Conservation (phyloP, 169 alveolate species). For the Perkinsus marinus region DNA sequence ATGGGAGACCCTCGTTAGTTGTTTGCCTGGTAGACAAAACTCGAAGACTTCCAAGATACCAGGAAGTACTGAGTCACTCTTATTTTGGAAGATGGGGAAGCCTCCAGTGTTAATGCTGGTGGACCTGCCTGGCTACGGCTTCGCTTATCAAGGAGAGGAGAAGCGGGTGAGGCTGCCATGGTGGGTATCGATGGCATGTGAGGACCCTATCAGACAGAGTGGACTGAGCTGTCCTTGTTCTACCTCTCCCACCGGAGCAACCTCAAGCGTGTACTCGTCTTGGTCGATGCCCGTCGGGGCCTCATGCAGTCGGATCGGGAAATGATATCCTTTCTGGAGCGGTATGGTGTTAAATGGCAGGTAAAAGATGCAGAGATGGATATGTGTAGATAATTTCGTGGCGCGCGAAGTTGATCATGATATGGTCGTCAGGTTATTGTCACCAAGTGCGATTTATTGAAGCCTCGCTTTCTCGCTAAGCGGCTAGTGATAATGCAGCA, state of each 20-base stretch:
- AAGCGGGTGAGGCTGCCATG: constrained; percentile 1
- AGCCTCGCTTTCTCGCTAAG: constrained; percentile 19
- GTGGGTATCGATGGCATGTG: background rate
- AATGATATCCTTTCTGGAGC: constrained; percentile 40
- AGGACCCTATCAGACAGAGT: constrained; percentile 36
- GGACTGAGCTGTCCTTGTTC: constrained; percentile 18
- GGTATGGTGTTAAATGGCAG: constrained; percentile 40
- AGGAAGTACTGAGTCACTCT: background rate
- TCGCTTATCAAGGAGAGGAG: constrained; percentile 39
- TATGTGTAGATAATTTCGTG: too few species aligned
- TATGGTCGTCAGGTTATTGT: constrained; percentile 18
- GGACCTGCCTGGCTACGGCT: constrained; percentile 57
- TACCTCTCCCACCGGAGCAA: constrained; percentile 40
- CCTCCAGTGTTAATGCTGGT: constrained; percentile 47
- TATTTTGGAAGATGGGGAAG: constrained; percentile 28
- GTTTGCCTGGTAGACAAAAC: background rate
- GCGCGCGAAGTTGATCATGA: too few species aligned
- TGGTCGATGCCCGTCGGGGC: constrained; percentile 45
- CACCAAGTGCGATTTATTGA: constrained; percentile 43
- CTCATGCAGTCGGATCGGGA: constrained; percentile 44
- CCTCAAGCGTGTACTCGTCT: constrained; percentile 37
- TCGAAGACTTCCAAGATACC: background rate
- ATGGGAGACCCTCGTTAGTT: background rate
- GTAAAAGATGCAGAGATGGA: background rate
- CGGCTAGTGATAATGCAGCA: constrained; percentile 24